Evolutionary conservation across 2,329 filamentous ascomycete species (phyloP), one percentile per base, ranked within the genome.

Genomic region (Phialophora tarda): DNA sequence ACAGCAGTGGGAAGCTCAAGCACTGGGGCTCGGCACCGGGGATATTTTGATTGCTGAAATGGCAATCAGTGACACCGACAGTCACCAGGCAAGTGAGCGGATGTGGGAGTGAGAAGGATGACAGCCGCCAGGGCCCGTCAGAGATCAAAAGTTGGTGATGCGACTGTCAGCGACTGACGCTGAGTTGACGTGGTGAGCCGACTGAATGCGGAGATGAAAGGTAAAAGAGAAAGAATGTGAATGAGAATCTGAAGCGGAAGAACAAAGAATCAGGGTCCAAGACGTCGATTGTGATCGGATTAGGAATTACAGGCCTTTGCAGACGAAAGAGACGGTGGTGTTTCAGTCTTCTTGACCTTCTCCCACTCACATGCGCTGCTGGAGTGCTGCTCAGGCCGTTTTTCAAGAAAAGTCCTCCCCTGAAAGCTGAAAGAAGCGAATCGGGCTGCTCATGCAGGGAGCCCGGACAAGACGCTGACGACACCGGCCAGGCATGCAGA

Each of bases 101-200:
- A 28, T 32, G 60, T 32, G 17, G 2, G 32, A 47, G 24, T 41
- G 34, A 28, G 44, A 38, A n/a, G 23, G 41, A 54, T 70, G 65
- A 70, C 68, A 68, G 68, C 68, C 68, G 51, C 68, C 68, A 63
- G 68, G 68, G 59, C 59, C 28, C 24, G 47, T 38, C 59, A 61
- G 48, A 61, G 59, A 28, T 32, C 11, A 53, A 21, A 34, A 23
- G 32, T n/a, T 41, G 58, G 44, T 60, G 58, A 61, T 61, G 48
- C 47, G 28, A 48, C 28, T 54, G 59, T 61, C 59, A 61, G 48
- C 30, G 48, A 61, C 14, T 26, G 11, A 8, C 10, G 47, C n/a
- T 41, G 48, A 53, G 23, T 54, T 26, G 28, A 61, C 23, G 48
- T 53, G 48, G 38, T 41, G 32, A 38, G 58, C 41, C 11, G 47